Percentiles rank a stretch among this genome's conserved stretches.
phyloP scores from a whole-genome alignment of 225 moss, liverwort and hornwort genomes.

The Antitrichia curtipendula region DNA sequence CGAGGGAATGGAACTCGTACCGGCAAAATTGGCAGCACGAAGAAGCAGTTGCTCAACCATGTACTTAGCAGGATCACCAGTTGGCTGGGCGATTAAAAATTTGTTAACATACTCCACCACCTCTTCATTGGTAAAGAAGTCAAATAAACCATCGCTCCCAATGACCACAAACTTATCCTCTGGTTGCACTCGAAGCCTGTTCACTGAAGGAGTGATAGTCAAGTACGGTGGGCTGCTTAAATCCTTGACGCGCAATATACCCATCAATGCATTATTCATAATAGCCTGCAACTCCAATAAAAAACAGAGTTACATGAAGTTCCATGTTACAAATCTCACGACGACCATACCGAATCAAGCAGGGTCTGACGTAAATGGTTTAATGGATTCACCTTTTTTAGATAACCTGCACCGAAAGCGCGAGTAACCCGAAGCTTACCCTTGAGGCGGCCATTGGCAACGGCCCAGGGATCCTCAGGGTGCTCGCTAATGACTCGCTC shows the following conservation, averaged over 20 bases:
- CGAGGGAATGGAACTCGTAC: not conserved
- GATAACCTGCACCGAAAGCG: constrained; percentile 82
- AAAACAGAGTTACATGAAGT: not conserved
- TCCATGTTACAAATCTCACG: not conserved
- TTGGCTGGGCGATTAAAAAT: constrained; percentile 28
- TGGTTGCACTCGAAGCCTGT: constrained; percentile 33
- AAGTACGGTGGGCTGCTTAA: constrained; percentile 77
- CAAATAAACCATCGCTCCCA: constrained; percentile 85
- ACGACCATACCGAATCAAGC: not conserved
- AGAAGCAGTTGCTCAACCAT: constrained; percentile 78
- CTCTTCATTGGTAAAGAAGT: constrained; percentile 79
- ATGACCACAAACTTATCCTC: constrained; percentile 70
- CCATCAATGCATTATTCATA: constrained; percentile 81
- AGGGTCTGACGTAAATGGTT: not conserved
- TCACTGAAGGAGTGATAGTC: constrained; percentile 37
- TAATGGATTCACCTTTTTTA: constrained; percentile 42
- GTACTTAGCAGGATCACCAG: constrained; percentile 71
- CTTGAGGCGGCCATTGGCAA: constrained; percentile 57
- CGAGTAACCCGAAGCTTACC: constrained; percentile 87
- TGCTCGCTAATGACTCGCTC: constrained; percentile 53
- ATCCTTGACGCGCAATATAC: constrained; percentile 67
- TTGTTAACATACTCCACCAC: constrained; percentile 44
- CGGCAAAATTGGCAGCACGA: constrained; percentile 62
- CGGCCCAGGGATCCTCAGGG: constrained; percentile 52
- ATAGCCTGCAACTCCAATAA: constrained; percentile 29